phyloP scores from a whole-genome alignment of 176 grass and related monocot genomes.

The Musa schizocarpa region DNA sequence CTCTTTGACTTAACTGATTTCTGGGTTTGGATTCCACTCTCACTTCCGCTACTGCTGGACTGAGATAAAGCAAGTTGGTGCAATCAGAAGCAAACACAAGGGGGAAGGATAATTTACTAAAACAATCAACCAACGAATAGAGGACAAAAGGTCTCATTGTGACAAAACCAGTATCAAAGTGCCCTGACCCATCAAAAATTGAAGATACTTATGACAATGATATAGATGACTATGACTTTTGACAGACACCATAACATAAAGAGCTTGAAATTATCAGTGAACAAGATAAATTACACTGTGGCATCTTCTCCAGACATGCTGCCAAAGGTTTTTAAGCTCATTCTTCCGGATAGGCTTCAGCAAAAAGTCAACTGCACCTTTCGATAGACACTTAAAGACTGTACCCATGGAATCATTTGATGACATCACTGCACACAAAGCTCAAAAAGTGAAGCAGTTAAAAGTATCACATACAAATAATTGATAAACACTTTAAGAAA shows the following conservation, averaged over 20 bases:
- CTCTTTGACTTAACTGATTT: slow-evolving; percentile 49
- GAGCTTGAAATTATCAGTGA: neutral
- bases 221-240: too few species aligned
- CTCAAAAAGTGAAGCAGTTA: slow-evolving; percentile 38
- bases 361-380: slow-evolving; percentile 96
- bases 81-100: too few species aligned
- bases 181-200: neutral
- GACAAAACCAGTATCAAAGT: neutral
- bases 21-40: slow-evolving; percentile 76
- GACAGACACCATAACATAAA: neutral
- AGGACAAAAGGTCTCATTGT: neutral
- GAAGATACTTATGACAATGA: neutral
- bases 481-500: neutral
- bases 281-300: slow-evolving; percentile 59
- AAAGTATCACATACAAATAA: slow-evolving; percentile 18
- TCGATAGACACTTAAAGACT: slow-evolving; percentile 76
- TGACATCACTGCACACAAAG: slow-evolving; percentile 91
- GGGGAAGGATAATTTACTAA: too few species aligned
- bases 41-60: slow-evolving; percentile 76
- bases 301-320: slow-evolving; percentile 86
- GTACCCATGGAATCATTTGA: slow-evolving; percentile 86
- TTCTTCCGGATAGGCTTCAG: slow-evolving; percentile 92
- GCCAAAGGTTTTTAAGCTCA: slow-evolving; percentile 96
- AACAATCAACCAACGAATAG: too few species aligned
- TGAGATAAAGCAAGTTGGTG: slow-evolving; percentile 28